Evolutionary conservation across 495 filamentous ascomycete genomes (phyloP).

Genomic region (Cenococcum geophilum): DNA sequence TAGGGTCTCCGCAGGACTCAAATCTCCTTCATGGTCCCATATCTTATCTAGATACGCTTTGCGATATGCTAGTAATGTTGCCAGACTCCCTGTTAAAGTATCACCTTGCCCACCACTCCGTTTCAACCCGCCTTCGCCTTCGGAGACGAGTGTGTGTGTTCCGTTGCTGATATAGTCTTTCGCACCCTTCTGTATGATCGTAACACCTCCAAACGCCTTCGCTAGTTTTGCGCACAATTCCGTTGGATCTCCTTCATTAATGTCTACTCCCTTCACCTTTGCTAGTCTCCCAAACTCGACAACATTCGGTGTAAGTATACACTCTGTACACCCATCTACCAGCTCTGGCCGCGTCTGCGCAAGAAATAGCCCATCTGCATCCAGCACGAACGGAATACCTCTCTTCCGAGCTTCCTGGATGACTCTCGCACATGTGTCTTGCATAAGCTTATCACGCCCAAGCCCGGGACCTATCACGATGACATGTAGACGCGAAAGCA

Average conservation of each 20-base stretch:
- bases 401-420: slow-evolving; percentile 70
- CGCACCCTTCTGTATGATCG: slow-evolving; percentile 83
- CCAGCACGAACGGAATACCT: slow-evolving; percentile 76
- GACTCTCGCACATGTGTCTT: slow-evolving; percentile 73
- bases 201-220: slow-evolving; percentile 75
- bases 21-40: slow-evolving; percentile 65
- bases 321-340: slow-evolving; percentile 71
- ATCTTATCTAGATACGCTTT: slow-evolving; percentile 75
- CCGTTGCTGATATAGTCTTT: slow-evolving; percentile 85
- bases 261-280: slow-evolving; percentile 59
- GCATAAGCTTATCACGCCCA: slow-evolving; percentile 83
- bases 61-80: slow-evolving; percentile 80
- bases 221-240: slow-evolving; percentile 67
- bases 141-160: slow-evolving; percentile 61
- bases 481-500: slow-evolving; percentile 83
- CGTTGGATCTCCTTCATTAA: slow-evolving; percentile 45
- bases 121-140: slow-evolving; percentile 76
- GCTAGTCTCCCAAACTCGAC: slow-evolving; percentile 85
- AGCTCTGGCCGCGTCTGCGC: slow-evolving; percentile 69
- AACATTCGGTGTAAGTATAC: slow-evolving; percentile 90
- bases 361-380: slow-evolving; percentile 82
- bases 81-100: slow-evolving; percentile 85
- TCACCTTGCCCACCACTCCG: slow-evolving; percentile 92
- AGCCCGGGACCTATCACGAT: slow-evolving; percentile 91
- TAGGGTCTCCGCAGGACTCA: slow-evolving; percentile 60